phyloP scores from a whole-genome alignment of 2,329 filamentous ascomycete genomes.

The Trichoderma arundinaceum region DNA sequence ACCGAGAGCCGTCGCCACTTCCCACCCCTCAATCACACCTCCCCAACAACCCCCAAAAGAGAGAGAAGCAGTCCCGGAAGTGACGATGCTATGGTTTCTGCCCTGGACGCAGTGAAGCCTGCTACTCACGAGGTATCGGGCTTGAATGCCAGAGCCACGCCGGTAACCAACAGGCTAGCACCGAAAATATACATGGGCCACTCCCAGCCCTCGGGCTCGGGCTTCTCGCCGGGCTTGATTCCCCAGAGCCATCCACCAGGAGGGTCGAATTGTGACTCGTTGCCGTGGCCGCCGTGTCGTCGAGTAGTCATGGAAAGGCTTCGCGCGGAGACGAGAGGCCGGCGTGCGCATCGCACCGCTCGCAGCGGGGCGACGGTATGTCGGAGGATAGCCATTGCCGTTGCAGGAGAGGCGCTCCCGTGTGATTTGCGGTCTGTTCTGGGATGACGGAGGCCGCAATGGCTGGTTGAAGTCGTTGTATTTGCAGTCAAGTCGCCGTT shows the following conservation, averaged over 20 bases:
- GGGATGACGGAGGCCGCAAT: conserved; percentile 39
- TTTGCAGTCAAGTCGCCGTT: neutral
- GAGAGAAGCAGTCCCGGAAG: neutral
- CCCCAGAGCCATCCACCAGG: conserved; percentile 93
- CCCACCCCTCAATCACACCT: neutral
- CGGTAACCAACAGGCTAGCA: conserved; percentile 73
- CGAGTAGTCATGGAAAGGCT: conserved; percentile 54
- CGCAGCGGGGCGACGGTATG: conserved; percentile 47
- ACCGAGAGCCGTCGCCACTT: neutral
- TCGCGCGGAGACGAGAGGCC: conserved; percentile 43
- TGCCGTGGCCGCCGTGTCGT: conserved; percentile 49
- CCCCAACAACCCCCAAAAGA: neutral
- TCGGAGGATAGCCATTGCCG: conserved; percentile 47
- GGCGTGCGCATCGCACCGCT: conserved; percentile 47
- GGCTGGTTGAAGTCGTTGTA: conserved; percentile 34
- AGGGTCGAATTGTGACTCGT: conserved; percentile 84
- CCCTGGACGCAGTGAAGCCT: neutral
- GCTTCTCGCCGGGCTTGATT: conserved; percentile 92
- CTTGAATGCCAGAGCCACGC: conserved; percentile 91
- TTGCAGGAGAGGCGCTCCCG: conserved; percentile 29
- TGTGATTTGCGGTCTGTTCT: conserved; percentile 36
- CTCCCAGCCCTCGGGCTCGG: conserved; percentile 97
- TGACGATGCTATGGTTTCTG: neutral
- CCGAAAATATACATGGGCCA: conserved; percentile 83
- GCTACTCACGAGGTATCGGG: conserved; percentile 93